Base-by-base conservation (phyloP, 2,329 filamentous ascomycete species). In the Penicillium sp. region DNA sequence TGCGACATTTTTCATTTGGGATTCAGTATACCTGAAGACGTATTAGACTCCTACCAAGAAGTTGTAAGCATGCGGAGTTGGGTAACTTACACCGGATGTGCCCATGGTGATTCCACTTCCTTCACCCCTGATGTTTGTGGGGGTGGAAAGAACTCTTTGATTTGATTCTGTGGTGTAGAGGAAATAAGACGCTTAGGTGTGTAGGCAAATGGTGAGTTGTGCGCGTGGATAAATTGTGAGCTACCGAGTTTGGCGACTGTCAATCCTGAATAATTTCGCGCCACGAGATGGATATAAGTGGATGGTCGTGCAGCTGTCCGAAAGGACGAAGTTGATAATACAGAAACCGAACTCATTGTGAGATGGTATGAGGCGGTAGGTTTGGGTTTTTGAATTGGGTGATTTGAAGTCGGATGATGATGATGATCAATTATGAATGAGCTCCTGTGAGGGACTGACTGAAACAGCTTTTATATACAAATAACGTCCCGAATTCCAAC, bases 1-100 rank as follows among this genome's bases (percentile, higher is more conserved):
- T 46, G 81, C 80, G 50, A 98, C 85, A 23, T 74, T 71, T 25
- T 84, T 80, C 89, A 98, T 95, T 72, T 97, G 88, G 61, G 89
- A 82, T 69, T 89, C 83, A 27, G 89, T 90, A 74, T 91, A 96
- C 16, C 75, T 78, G 50, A 21, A 43, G n/a, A 51, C 7, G 3
- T n/a, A 48, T 72, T 29, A 70, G 60, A 13, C 26, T 25, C 14
- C n/a, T 44, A 16, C 16, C 33, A 44, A 19, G n/a, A 19, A 19
- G 19, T 48, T 39, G 37, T 21, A n/a, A 1, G 1, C 33, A 43
- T 21, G 9, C 8, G 11, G 31, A 2, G 19, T 10, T 16, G 10
- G 31, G 10, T 23, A 39, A 59, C 75, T 59, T 75, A 79, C 75
- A 79, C 83, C 59, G 87, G 87, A 39, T 65, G 62, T 26, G 21